phyloP scores from a whole-genome alignment of 192 early-diverging fungal genomes.

The Backusella tuberculispora region DNA sequence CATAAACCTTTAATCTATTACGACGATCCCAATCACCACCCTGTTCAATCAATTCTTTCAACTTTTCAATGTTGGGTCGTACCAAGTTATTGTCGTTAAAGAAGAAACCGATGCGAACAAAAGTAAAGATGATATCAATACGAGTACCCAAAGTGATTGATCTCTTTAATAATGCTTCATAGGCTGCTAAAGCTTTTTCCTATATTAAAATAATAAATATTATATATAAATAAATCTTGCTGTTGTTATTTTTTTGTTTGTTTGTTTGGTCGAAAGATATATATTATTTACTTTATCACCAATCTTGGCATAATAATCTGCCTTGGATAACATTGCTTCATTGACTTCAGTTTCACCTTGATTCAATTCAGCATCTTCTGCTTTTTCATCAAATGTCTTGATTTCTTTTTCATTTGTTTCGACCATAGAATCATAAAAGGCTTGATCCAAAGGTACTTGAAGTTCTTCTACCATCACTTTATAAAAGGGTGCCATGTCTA shows the following conservation, averaged over 20 bases:
- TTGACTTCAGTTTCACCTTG: conserved; percentile 92
- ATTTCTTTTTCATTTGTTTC: conserved; percentile 79
- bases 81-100: conserved; percentile 83
- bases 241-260: no score
- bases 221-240: no score
- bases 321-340: conserved; percentile 87
- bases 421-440: conserved; percentile 56
- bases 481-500: conserved; percentile 92
- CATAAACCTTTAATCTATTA: conserved; percentile 96
- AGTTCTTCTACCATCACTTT: conserved; percentile 65
- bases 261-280: neutral
- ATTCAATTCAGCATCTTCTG: conserved; percentile 91
- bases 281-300: conserved; percentile 83
- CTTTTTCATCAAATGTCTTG: conserved; percentile 78
- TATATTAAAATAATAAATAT: conserved; percentile 34
- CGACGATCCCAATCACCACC: conserved; percentile 99
- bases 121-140: conserved; percentile 93
- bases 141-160: conserved; percentile 89
- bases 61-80: conserved; percentile 80
- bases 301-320: conserved; percentile 89
- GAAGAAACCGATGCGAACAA: conserved; percentile 94
- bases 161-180: conserved; percentile 83
- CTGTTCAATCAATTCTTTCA: conserved; percentile 90
- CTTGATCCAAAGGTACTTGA: conserved; percentile 58
- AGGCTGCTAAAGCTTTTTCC: conserved; percentile 88